A percentile compares a stretch with the other conserved stretches of the same genome.
These are phyloP conservation scores for Xylariales sp. DNA, from an alignment of 2,329 filamentous ascomycete genomes.

Conservation along the genomic window DNA sequence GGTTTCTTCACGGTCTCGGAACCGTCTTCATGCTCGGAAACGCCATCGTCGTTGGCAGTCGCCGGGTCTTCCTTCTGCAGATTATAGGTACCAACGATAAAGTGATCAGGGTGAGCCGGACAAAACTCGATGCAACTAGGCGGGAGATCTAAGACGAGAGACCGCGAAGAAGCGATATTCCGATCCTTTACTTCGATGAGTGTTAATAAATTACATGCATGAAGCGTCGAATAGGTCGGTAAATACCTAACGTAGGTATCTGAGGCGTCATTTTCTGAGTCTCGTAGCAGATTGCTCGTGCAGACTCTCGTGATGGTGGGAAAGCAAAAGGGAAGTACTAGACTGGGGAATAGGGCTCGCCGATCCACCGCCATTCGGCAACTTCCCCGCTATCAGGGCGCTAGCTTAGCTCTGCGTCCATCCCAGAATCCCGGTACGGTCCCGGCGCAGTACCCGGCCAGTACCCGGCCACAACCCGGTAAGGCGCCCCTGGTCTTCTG, in stretches of 20 bases:
- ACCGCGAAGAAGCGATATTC: conserved; percentile 57
- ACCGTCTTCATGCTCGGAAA: conserved; percentile 41
- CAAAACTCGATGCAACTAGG: conserved; percentile 85
- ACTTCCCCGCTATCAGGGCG: conserved; percentile 43
- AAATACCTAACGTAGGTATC: not conserved
- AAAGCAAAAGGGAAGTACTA: conserved; percentile 14
- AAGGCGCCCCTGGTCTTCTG: conserved; percentile 15
- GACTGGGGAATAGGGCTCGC: not conserved
- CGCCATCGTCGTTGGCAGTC: conserved; percentile 34
- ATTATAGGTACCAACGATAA: conserved; percentile 88
- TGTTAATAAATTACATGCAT: not conserved
- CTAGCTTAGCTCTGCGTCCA: conserved; percentile 32
- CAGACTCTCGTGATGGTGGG: conserved; percentile 19
- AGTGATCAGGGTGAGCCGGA: conserved; percentile 68
- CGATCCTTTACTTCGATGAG: conserved; percentile 31
- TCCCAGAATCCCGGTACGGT: conserved; percentile 26
- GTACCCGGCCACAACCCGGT: not conserved
- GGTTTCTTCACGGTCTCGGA: conserved; percentile 47
- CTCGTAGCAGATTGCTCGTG: not conserved
- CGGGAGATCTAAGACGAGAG: conserved; percentile 71
- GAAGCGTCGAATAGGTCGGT: not conserved
- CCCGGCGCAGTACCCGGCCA: not conserved
- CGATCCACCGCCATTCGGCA: conserved; percentile 38
- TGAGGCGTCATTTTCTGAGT: conserved; percentile 10
- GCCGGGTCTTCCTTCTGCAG: conserved; percentile 64